phyloP scores from a whole-genome alignment of 2,329 filamentous ascomycete genomes.

The Aspergillus alliaceus region DNA sequence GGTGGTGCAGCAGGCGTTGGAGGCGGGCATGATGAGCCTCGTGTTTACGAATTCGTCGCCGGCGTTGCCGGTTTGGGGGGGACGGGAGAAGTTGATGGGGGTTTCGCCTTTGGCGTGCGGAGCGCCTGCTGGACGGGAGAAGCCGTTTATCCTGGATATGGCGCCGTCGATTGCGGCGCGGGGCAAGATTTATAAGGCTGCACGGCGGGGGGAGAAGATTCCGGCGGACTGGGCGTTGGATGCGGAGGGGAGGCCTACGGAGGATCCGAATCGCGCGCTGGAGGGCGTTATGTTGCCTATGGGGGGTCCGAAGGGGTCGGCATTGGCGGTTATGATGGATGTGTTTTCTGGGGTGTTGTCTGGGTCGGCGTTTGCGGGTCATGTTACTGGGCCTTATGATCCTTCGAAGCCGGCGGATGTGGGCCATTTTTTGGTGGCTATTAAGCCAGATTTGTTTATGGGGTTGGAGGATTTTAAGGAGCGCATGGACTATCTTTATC shows the following conservation, averaged over 20 bases:
- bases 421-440: slow-evolving; percentile 69
- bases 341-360: slow-evolving; percentile 78
- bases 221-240: slow-evolving; percentile 70
- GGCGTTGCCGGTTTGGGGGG: slow-evolving; percentile 70
- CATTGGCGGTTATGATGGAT: slow-evolving; percentile 81
- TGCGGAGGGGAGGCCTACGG: slow-evolving; percentile 65
- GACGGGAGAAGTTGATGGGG: slow-evolving; percentile 67
- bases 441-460: slow-evolving; percentile 76
- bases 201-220: slow-evolving; percentile 43
- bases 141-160: slow-evolving; percentile 59
- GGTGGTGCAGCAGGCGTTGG: slow-evolving; percentile 74
- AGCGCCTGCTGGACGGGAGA: slow-evolving; percentile 61
- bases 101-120: slow-evolving; percentile 74
- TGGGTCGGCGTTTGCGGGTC: slow-evolving; percentile 74
- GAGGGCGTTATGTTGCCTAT: slow-evolving; percentile 82
- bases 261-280: slow-evolving; percentile 69
- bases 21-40: slow-evolving; percentile 68
- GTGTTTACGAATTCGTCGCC: slow-evolving; percentile 73
- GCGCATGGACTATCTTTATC: slow-evolving; percentile 59
- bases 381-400: slow-evolving; percentile 76
- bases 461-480: slow-evolving; percentile 65
- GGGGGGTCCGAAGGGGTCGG: slow-evolving; percentile 81
- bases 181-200: slow-evolving; percentile 48
- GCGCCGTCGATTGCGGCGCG: slow-evolving; percentile 46
- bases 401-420: slow-evolving; percentile 67